Evolutionary conservation across 1,139 yeast genomes (phyloP), one percentile per base, ranked within the genome.

Genomic region (Zygoascus meyerae): DNA sequence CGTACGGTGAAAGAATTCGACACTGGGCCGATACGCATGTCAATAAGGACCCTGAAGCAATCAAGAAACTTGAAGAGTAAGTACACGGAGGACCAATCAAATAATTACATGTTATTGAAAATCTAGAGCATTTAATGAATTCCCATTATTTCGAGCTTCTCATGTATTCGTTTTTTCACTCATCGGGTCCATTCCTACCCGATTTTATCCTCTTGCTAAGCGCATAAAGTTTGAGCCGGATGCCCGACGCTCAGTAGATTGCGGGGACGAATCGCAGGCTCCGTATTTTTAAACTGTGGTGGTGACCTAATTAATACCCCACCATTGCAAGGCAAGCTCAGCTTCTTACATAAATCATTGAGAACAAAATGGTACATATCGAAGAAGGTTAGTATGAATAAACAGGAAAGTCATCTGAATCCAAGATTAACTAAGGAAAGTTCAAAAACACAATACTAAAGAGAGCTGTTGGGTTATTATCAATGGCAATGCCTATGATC

Each of bases 401-500:
- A 6, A 18, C n/a, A 9, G 32, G 8, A 3, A 18, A 35, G n/a
- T 32, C 4, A 7, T 30, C 31, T 4, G 11, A 9, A 12, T 29
- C 5, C 5, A 15, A 14, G 12, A n/a, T 11, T 12, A 5, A 21
- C 40, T 18, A 37, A 18, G 15, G 12, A 84, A 79, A 61, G 80
- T 85, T 26, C 73, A 78, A n/a, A 72, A 77, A 56, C 95, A 84
- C 67, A 77, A 79, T 63, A 66, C 62, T 6, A 69, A 70, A 17
- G 73, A 72, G 26, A 92, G 84, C 60, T 83, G 95, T 66, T 90
- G 97, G 97, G 83, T 87, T 43, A 81, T 86, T 8, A 79, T 90
- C 50, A 83, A 87, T 55, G 89, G 89, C 45, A 79, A 84, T 41
- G 96, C 86, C 32, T 81, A 87, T 62, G 87, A 92, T 63, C 74